Conservation (phyloP, 108 stramenopile genomes). For the Skeletonema potamos region DNA sequence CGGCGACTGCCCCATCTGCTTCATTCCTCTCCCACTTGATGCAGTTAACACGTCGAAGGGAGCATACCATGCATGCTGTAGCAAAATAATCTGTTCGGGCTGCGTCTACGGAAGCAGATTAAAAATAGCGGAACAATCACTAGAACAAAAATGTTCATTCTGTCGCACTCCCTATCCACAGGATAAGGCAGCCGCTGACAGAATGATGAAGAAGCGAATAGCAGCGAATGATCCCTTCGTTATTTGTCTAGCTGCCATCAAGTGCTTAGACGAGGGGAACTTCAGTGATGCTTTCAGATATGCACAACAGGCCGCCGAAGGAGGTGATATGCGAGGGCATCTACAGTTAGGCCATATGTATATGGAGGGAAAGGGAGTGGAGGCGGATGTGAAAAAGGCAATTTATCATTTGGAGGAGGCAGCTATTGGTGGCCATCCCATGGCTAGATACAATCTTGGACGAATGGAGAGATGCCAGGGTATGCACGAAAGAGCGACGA, state of each 20-base stretch:
- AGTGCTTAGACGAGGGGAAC: not conserved
- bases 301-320: not conserved
- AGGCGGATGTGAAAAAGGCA: not conserved
- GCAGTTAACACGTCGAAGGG: too few species aligned
- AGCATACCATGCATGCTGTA: not conserved
- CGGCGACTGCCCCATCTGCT: too few species aligned
- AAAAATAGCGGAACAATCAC: not conserved
- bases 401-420: not conserved
- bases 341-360: not conserved
- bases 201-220: not conserved
- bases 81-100: not conserved
- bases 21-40: too few species aligned
- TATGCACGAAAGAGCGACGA: not conserved
- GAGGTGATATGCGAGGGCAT: not conserved
- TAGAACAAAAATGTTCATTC: not conserved
- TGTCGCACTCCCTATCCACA: not conserved
- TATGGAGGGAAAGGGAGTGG: not conserved
- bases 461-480: not conserved
- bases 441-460: not conserved
- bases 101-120: not conserved
- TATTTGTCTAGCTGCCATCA: not conserved
- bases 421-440: not conserved
- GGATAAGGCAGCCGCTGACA: not conserved
- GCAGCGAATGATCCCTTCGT: not conserved
- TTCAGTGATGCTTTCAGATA: not conserved